phyloP scores from a whole-genome alignment of 306 rosid species.

The Dryas alaskensis region DNA sequence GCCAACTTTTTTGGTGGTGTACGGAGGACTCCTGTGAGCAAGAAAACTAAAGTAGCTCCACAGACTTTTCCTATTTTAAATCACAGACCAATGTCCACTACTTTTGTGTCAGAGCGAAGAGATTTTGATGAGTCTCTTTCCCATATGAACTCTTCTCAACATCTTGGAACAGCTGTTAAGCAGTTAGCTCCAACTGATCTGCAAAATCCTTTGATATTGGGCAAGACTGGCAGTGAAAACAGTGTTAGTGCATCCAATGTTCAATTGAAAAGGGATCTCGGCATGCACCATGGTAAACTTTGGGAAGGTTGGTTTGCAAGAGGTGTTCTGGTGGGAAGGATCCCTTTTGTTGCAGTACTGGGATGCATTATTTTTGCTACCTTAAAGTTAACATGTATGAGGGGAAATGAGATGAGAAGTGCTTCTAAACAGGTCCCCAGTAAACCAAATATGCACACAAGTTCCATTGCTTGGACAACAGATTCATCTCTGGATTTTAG shows the following conservation, averaged over 20 bases:
- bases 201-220: conserved; percentile 60
- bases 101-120: conserved; percentile 54
- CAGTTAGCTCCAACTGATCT: conserved; percentile 75
- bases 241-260: conserved; percentile 44
- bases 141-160: conserved; percentile 54
- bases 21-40: conserved; percentile 55
- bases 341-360: conserved; percentile 46
- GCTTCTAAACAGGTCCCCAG: conserved; percentile 41
- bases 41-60: conserved; percentile 46
- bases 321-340: conserved; percentile 42
- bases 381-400: conserved; percentile 55
- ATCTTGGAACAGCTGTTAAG: conserved; percentile 72
- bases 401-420: conserved; percentile 37
- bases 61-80: conserved; percentile 45
- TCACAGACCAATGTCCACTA: conserved; percentile 63
- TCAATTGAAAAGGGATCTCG: conserved; percentile 74
- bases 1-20: conserved; percentile 65
- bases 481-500: conserved; percentile 50
- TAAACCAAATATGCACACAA: conserved; percentile 31
- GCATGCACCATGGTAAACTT: conserved; percentile 46
- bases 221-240: conserved; percentile 45
- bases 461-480: conserved; percentile 39
- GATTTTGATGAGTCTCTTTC: conserved; percentile 61
- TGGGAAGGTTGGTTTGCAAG: conserved; percentile 53
- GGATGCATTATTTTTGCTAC: conserved; percentile 74